Evolutionary conservation across 805 yeast species (phyloP).

Genomic region (Kuraishia capsulata): DNA sequence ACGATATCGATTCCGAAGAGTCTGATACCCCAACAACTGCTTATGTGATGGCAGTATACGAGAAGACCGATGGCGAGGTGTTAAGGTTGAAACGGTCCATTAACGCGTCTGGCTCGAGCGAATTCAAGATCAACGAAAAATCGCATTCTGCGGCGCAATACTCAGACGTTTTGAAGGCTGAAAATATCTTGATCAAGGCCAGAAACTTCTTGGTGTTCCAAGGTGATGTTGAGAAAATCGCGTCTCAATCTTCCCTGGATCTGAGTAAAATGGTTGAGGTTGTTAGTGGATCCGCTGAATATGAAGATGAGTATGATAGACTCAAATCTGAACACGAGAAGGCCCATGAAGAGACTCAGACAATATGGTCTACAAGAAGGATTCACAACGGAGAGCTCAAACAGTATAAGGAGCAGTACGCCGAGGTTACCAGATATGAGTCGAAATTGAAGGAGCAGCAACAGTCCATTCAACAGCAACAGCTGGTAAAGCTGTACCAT

Average conservation of each 20-base stretch:
- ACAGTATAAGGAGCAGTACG: constrained; percentile 68
- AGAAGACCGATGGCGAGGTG: constrained; percentile 48
- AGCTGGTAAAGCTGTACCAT: constrained; percentile 60
- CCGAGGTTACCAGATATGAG: constrained; percentile 62
- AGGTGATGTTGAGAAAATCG: constrained; percentile 93
- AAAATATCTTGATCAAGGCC: constrained; percentile 81
- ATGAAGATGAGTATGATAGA: constrained; percentile 53
- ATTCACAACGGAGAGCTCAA: constrained; percentile 64
- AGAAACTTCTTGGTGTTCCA: constrained; percentile 90
- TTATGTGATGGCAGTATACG: constrained; percentile 71
- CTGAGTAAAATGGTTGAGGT: constrained; percentile 69
- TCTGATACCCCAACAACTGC: constrained; percentile 42
- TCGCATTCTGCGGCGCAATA: constrained; percentile 59
- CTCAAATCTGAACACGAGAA: constrained; percentile 54
- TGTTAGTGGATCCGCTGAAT: constrained; percentile 74
- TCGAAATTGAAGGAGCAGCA: constrained; percentile 39
- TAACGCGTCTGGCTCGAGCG: constrained; percentile 49
- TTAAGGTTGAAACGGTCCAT: constrained; percentile 58
- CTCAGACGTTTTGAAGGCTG: constrained; percentile 53
- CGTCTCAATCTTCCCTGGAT: constrained; percentile 75
- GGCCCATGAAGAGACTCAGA: constrained; percentile 55
- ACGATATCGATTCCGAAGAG: constrained; percentile 13
- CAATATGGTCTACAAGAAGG: constrained; percentile 60
- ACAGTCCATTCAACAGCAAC: constrained; percentile 34
- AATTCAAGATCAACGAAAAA: constrained; percentile 55